Evolutionary conservation across 2,329 filamentous ascomycete species (phyloP), one percentile per base, ranked within the genome.

Genomic region (Cladophialophora chaetospira): DNA sequence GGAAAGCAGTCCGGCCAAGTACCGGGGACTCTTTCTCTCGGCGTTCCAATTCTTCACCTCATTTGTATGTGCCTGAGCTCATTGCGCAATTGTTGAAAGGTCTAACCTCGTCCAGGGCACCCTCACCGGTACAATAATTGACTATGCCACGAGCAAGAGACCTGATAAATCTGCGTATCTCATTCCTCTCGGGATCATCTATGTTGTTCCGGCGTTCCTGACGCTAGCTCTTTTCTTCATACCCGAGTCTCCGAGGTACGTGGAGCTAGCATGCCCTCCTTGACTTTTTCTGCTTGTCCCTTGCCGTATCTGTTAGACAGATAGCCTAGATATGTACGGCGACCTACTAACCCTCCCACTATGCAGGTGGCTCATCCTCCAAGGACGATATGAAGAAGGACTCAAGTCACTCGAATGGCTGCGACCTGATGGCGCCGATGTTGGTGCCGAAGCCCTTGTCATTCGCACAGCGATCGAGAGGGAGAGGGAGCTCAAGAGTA

Each of bases 1-100:
- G 11, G 79, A 82, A 61, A 73, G 72, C 4, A 70, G 77, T 3
- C 77, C 77, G 1, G 72, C 76, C 0, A 76, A 79, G 61, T 68
- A 77, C 28, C 70, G 79, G 11, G 77, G 77, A 42, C 71, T 80
- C 3, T 75, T 77, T 67, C 74, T 77, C 2, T 73, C 74, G 0
- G 59, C 81, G 9, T 80, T 40, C 28, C 53, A 56, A 17, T 51
- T 50, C 26, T 51, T 35, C 23, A 26, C 29, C 31, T 26, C 52
- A 23, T 78, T 61, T 79, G 73, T 65, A 77, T 25, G 42, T 40
- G 15, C 36, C 15, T 15, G 8, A 3, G 23, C 11, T 8, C 15
- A 21, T 19, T 19, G 8, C 36, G 13, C 15, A 21, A n/a, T 89
- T 0, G 25, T 46, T 5, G 6, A 23, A 17, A 40, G 13, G 25